Base-by-base conservation (phyloP, 1,139 yeast species). In the Pichia sp. region DNA sequence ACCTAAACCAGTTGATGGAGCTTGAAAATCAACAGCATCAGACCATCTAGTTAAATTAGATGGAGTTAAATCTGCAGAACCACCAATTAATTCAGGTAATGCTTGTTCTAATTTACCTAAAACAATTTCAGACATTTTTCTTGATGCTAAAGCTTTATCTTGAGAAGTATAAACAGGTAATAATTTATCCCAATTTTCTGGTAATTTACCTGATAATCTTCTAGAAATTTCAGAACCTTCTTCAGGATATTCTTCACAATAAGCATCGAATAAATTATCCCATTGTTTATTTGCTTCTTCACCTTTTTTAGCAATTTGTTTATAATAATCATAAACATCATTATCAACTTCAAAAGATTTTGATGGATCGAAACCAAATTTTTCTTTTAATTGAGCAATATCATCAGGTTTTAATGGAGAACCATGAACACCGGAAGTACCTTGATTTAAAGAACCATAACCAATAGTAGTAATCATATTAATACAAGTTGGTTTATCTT, bases 11-110 rank as follows among this genome's bases (percentile, higher is more conserved):
- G 89, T 71, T 47, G 78, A 61, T 43, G 91, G 87, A 48, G 93
- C 88, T 76, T 91, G 97, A 93, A 89, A 91, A 68, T 91, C 96
- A 54, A 76, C 77, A 48, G 95, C 85, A 48, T 72, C 81, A 60
- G 76, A 63, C 72, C 94, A 78, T 75, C 94, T 82, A 61, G 98
- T 93, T 74, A 89, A 78, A 77, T 91, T 93, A 48, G 98, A 91
- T 54, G 95, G 95, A 50, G 98, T 91, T 70, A 91, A 79, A 71
- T 91, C 98, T 47, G 98, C 98, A 54, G 98, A 89, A 61, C 98
- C 98, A 71, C 97, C 97, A 61, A 91, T 70, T 50, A 91, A 72
- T 72, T 89, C 97, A 46, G 98, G 98, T 36, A 93, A 55, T 39
- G 57, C 74, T 34, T 73, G 76, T 59, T 75, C 73, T 56, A 91